Base-by-base conservation (phyloP, 1,284 basidiomycete species). In the Apiotrichum gamsii region DNA sequence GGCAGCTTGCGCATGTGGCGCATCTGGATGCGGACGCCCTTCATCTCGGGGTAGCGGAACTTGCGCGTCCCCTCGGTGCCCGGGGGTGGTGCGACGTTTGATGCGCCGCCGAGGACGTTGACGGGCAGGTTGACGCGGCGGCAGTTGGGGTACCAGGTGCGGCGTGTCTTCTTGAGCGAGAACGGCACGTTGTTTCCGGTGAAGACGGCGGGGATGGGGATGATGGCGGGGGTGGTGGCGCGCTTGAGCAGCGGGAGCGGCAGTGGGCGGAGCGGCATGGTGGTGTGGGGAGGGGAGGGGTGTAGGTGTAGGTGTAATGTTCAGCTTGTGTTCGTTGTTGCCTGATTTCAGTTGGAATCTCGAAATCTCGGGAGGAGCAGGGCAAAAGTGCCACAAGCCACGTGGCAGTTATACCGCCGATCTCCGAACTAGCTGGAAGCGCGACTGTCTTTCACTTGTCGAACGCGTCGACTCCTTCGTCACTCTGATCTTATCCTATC, bases 131-230 rank as follows among this genome's bases (percentile, higher is more conserved):
- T 57, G 20, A 58, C 49, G 15, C 63, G 53, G 8, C 89, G 86
- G 16, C 88, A 77, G 71, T 95, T 95, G 20, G 90, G 87, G 21
- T 87, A 75, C 90, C 90, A 95, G 36, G 82, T 80, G 36, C 90
- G 76, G 41, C 87, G 83, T n/a, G 91, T 93, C 75, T 93, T 93
- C 69, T 85, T 80, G 66, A 87, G 83, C 19, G 90, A 94, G 71
- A 88, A 85, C 0, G 90, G 89, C 43, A 93, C 87, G 65, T 85
- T 91, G 78, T 94, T 91, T 31, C 90, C 90, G 57, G 58, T 52
- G 39, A 57, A 45, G 24, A 51, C 52, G 10, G 54, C 45, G 11
- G 68, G 59, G 31, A 72, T 60, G n/a, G 62, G 62, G 28, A 72
- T 49, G 51, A 72, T 62, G 8, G 67, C 45, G 6, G 67, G 65